Evolutionary conservation across 169 alveolate genomes (phyloP), one percentile per base, ranked within the genome.

Genomic region (Eimeria nieschulzi): DNA sequence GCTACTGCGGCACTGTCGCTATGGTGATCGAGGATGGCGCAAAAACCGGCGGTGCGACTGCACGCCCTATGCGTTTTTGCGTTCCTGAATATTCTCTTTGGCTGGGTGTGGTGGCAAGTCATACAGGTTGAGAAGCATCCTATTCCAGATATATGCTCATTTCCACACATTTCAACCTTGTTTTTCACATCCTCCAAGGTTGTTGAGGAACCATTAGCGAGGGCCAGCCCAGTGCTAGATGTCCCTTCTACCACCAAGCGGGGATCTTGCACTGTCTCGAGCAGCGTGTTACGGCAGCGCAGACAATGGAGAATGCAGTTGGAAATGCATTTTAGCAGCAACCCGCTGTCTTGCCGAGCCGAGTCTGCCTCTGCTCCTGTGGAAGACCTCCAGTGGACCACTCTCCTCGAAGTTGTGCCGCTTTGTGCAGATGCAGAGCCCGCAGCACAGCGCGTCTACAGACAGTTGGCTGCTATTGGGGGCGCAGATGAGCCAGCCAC

Each of bases 41-140:
- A n/a, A 72, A 63, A 72, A 21, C 75, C 73, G 46, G 7, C 87
- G 26, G 87, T 79, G 75, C 87, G 87, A 39, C 87, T 72, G 23
- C 46, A 55, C 59, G 87, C 87, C 26, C 87, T 79, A n/a, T 5
- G 87, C 75, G 54, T 79, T 10, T 79, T 79, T 46, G 66, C 73
- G 17, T 21, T 26, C 61, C 26, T 79, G 0, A 59, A 79, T 63
- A 10, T 59, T 54, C 68, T 79, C 73, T 79, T 79, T 12, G 12
- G 75, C 46, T 79, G 71, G 87, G 59, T 79, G 59, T 79, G 87
- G 87, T 79, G 73, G 73, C 87, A 39, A 54, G 87, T 25, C 23
- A 23, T 56, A 25, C 87, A 79, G 56, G 87, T 79, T 23, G 87
- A 79, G 56, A 23, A 72, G n/a, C 75, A 79, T 72, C 59, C 51